Percentiles rank a stretch among this genome's conserved stretches.
Conservation (phyloP, 2,329 filamentous ascomycete genomes). For the Fusarium verrucosum region DNA sequence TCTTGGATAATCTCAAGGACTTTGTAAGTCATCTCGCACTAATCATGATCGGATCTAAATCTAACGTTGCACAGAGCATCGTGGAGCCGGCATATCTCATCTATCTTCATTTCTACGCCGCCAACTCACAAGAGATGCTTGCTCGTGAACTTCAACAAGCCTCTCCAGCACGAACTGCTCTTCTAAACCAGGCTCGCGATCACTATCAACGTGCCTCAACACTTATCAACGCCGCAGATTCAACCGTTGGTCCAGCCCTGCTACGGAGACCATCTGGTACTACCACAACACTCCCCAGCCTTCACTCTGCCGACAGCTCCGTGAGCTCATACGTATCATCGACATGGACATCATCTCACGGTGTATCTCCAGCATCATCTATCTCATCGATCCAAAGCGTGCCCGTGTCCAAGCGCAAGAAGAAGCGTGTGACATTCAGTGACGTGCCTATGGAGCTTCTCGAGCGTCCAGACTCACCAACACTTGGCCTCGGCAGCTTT, state of each 20-base stretch:
- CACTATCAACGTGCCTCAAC: slow-evolving; percentile 62
- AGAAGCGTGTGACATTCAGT: slow-evolving; percentile 54
- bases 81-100: slow-evolving; percentile 65
- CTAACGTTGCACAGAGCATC: slow-evolving; percentile 45
- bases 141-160: slow-evolving; percentile 58
- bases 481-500: slow-evolving; percentile 63
- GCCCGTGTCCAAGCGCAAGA: slow-evolving; percentile 47
- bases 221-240: slow-evolving; percentile 60
- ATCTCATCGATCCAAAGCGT: slow-evolving; percentile 55
- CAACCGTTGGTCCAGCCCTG: slow-evolving; percentile 52
- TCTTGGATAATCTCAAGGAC: slow-evolving; percentile 60
- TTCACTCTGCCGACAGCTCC: slow-evolving; percentile 58
- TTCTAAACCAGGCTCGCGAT: slow-evolving; percentile 61
- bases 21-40: slow-evolving; percentile 48
- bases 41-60: background rate
- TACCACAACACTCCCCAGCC: slow-evolving; percentile 43
- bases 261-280: slow-evolving; percentile 53
- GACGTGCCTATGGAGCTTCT: slow-evolving; percentile 54
- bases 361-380: slow-evolving; percentile 40
- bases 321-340: slow-evolving; percentile 52
- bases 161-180: slow-evolving; percentile 56
- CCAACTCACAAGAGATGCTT: slow-evolving; percentile 66
- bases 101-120: slow-evolving; percentile 70
- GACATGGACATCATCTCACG: slow-evolving; percentile 35
- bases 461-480: slow-evolving; percentile 68